phyloP scores from a whole-genome alignment of 1,284 basidiomycete genomes.

The Irpex sp. region DNA sequence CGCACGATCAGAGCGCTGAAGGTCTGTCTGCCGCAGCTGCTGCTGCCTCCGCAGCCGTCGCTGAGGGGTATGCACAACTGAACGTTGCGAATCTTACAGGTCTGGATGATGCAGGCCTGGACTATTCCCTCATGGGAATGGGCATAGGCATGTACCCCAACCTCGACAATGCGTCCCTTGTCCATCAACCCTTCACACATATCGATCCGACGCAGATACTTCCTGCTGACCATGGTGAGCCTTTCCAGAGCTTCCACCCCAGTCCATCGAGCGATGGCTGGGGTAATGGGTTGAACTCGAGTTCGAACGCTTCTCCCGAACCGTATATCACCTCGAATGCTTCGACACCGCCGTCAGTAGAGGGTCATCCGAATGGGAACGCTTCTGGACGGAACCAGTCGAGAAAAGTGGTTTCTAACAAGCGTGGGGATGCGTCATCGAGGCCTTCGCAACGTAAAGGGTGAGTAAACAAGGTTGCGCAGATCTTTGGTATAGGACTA shows the following conservation, averaged over 20 bases:
- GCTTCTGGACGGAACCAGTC: slow-evolving; percentile 16
- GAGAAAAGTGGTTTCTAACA: slow-evolving; percentile 61
- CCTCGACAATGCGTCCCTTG: slow-evolving; percentile 35
- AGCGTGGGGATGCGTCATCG: slow-evolving; percentile 42
- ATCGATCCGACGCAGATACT: slow-evolving; percentile 87
- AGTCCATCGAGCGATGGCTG: slow-evolving; percentile 81
- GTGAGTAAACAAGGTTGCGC: slow-evolving; percentile 27
- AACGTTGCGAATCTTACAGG: slow-evolving; percentile 48
- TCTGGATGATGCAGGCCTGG: slow-evolving; percentile 48
- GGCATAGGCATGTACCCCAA: slow-evolving; percentile 43
- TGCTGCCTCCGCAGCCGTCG: slow-evolving; percentile 60
- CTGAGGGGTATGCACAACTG: slow-evolving; percentile 64
- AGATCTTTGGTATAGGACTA: neutral
- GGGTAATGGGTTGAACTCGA: slow-evolving; percentile 61
- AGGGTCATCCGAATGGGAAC: slow-evolving; percentile 36
- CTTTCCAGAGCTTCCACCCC: slow-evolving; percentile 55
- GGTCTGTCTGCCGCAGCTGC: slow-evolving; percentile 62
- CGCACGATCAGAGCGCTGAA: slow-evolving; percentile 28
- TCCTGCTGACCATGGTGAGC: slow-evolving; percentile 43
- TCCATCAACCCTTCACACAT: slow-evolving; percentile 62
- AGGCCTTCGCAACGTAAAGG: slow-evolving; percentile 42
- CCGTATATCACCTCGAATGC: slow-evolving; percentile 63
- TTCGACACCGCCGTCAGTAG: slow-evolving; percentile 65
- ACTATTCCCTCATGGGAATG: slow-evolving; percentile 62
- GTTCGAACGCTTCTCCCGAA: slow-evolving; percentile 74